These are phyloP conservation scores for Suhomyces atakaporum DNA, from an alignment of 1,139 yeast genomes.

Conservation along the genomic window DNA sequence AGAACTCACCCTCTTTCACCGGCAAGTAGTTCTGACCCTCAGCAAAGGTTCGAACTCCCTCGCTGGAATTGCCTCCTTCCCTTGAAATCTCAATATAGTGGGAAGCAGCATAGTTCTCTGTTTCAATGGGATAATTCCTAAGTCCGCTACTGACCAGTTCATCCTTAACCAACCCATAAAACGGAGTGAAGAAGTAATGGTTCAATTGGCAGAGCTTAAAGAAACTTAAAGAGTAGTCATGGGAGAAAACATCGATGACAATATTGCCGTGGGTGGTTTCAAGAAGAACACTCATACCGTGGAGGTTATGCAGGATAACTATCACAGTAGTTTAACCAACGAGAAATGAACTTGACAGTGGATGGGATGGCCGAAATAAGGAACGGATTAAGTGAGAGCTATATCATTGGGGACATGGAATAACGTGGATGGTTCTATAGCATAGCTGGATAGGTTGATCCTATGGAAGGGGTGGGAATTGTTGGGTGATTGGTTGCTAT, in stretches of 20 bases:
- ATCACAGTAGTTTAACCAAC: too few relatives aligned
- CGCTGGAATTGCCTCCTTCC: too few relatives aligned
- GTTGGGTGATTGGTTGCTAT: too few relatives aligned
- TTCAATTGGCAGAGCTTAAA: conserved; percentile 55
- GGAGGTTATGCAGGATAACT: conserved; percentile 5
- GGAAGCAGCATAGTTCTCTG: conserved; percentile 22
- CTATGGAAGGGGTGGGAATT: neutral
- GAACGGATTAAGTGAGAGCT: neutral
- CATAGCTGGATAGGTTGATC: too few relatives aligned
- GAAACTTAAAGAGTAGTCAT: conserved; percentile 48
- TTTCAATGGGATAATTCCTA: conserved; percentile 43
- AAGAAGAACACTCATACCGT: conserved; percentile 55
- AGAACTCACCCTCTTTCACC: neutral
- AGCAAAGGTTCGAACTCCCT: too few relatives aligned
- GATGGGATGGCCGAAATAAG: conserved; percentile 1
- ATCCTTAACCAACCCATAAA: conserved; percentile 43
- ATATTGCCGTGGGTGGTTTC: conserved; percentile 57
- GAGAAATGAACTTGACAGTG: neutral
- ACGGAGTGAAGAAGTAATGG: conserved; percentile 55
- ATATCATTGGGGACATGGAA: too few relatives aligned
- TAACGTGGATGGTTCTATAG: too few relatives aligned
- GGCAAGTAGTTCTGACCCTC: too few relatives aligned
- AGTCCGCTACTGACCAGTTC: conserved; percentile 48
- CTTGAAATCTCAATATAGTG: conserved; percentile 10
- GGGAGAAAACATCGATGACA: conserved; percentile 51